Evolutionary conservation across 768 basidiomycete genomes (phyloP).

Genomic region (Melanogaster broomeanus): DNA sequence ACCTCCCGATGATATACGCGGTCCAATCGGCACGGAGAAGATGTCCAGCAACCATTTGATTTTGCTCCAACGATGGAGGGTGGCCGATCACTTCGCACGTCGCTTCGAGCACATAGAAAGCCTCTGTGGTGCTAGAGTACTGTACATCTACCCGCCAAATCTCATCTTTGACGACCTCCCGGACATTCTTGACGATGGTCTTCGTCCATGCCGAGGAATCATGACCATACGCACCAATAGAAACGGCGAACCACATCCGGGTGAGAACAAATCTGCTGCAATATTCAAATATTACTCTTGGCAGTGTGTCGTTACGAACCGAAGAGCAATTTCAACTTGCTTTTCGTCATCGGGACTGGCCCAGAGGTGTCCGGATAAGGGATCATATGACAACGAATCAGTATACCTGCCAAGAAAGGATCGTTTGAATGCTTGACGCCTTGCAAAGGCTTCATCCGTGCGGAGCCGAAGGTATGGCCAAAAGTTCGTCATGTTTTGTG

Average conservation of each 20-base stretch:
- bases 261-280: conserved; percentile 59
- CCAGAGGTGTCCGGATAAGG: conserved; percentile 55
- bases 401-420: conserved; percentile 51
- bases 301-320: conserved; percentile 40
- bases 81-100: conserved; percentile 75
- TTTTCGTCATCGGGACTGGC: conserved; percentile 56
- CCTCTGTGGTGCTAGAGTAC: conserved; percentile 24
- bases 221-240: conserved; percentile 44
- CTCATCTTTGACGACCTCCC: conserved; percentile 55
- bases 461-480: conserved; percentile 72
- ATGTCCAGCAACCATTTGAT: not conserved
- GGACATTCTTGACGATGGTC: conserved; percentile 45
- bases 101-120: conserved; percentile 61
- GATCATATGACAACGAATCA: conserved; percentile 29
- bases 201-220: conserved; percentile 36
- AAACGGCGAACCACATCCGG: conserved; percentile 62
- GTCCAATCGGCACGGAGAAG: conserved; percentile 67
- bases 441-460: conserved; percentile 40
- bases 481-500: conserved; percentile 54
- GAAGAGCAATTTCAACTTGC: conserved; percentile 56
- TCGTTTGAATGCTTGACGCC: conserved; percentile 40
- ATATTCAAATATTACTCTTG: conserved; percentile 2
- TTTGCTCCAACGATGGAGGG: conserved; percentile 11
- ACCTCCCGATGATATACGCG: conserved; percentile 45
- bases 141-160: conserved; percentile 57